phyloP scores from a whole-genome alignment of 257 asterid species.

The Przewalskia tangutica region DNA sequence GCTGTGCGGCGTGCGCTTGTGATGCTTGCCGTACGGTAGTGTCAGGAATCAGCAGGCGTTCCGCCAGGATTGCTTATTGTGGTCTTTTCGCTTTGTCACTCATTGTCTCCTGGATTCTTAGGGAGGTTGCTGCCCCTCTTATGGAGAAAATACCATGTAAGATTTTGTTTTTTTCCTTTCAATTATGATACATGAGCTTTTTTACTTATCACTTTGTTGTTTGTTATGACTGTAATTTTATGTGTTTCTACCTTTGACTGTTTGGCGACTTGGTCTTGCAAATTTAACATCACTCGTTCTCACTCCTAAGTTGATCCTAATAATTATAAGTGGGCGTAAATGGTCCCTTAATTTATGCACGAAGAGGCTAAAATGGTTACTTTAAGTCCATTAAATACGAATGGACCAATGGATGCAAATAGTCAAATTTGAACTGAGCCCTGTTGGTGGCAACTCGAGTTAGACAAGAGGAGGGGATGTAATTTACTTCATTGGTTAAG shows the following conservation, averaged over 20 bases:
- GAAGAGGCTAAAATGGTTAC: neutral
- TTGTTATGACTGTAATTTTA: too few relatives aligned
- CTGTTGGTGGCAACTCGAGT: neutral
- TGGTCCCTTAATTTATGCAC: neutral
- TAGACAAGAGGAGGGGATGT: neutral
- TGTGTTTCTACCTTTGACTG: neutral
- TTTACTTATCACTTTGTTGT: neutral
- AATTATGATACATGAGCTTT: neutral
- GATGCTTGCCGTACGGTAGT: conserved; percentile 66
- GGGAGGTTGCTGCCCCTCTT: conserved; percentile 87
- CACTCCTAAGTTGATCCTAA: neutral
- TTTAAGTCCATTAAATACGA: neutral
- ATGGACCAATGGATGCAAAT: neutral
- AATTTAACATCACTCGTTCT: neutral
- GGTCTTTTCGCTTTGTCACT: conserved; percentile 76
- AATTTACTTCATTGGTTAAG: neutral
- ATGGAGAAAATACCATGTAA: conserved; percentile 82
- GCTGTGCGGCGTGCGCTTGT: conserved; percentile 84
- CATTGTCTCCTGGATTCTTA: conserved; percentile 74
- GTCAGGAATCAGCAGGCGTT: conserved; percentile 74
- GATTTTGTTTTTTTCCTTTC: neutral
- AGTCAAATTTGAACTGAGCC: neutral
- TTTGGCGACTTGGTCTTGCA: neutral
- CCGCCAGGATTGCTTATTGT: conserved; percentile 84
- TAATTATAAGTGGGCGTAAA: neutral